Conservation (phyloP, 441 rosid species). For the Populus hybrid region DNA sequence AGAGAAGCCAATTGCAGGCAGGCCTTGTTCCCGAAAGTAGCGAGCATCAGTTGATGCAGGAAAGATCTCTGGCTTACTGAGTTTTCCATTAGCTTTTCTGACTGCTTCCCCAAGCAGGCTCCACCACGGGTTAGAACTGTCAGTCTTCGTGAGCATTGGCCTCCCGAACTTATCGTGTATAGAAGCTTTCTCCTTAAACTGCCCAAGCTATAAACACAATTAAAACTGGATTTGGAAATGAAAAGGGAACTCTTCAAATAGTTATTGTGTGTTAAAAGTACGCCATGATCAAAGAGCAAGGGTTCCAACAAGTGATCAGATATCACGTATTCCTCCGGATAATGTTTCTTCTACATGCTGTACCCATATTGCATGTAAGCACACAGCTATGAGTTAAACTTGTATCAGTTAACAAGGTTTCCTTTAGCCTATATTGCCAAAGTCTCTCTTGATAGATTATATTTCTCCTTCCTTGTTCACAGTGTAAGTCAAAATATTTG, state of each 20-base stretch:
- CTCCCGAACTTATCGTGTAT: slow-evolving; percentile 38
- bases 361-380: too few relatives aligned
- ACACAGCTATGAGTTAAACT: not conserved
- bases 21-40: slow-evolving; percentile 57
- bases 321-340: not conserved
- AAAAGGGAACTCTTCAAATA: not conserved
- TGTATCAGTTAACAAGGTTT: not conserved
- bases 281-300: not conserved
- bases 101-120: slow-evolving; percentile 68
- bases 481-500: not conserved
- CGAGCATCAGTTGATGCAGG: slow-evolving; percentile 90
- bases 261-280: not conserved
- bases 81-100: slow-evolving; percentile 61
- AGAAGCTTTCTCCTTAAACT: slow-evolving; percentile 74
- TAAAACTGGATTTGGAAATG: slow-evolving; percentile 13
- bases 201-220: slow-evolving; percentile 34
- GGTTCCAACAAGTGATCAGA: not conserved
- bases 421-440: not conserved
- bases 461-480: not conserved
- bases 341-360: not conserved
- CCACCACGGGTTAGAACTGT: slow-evolving; percentile 90
- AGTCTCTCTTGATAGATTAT: not conserved
- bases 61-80: slow-evolving; percentile 75
- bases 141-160: slow-evolving; percentile 57
- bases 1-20: slow-evolving; percentile 89